A percentile compares a stretch with the other conserved stretches of the same genome.
phyloP scores from a whole-genome alignment of 495 filamentous ascomycete species.

The Xylaria venustula region DNA sequence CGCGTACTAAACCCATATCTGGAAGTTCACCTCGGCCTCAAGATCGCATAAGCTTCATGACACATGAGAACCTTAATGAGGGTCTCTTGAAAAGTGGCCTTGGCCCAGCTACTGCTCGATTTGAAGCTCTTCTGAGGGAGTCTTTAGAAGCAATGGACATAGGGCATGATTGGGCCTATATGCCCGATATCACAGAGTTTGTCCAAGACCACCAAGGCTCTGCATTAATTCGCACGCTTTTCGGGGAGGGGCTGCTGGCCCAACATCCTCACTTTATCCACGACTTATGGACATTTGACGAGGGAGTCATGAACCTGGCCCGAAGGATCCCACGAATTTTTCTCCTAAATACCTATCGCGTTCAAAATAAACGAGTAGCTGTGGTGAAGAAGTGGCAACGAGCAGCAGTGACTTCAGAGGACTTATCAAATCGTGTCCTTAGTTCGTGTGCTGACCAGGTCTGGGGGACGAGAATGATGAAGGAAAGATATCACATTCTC shows the following conservation, averaged over 20 bases:
- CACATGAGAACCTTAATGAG: not conserved
- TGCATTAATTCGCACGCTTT: not conserved
- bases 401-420: not conserved
- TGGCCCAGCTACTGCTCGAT: not conserved
- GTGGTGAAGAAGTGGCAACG: not conserved
- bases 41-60: not conserved
- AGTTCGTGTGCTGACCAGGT: not conserved
- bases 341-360: not conserved
- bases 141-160: not conserved
- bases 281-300: not conserved
- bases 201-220: not conserved
- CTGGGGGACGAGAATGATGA: not conserved
- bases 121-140: not conserved
- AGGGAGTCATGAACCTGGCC: not conserved
- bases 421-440: not conserved
- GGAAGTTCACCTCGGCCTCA: not conserved
- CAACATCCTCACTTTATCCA: not conserved
- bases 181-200: not conserved
- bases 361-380: not conserved
- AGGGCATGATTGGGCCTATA: not conserved
- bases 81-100: not conserved
- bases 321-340: not conserved
- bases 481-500: not conserved
- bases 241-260: not conserved
- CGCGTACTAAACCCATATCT: not conserved